Evolutionary conservation across 1,284 basidiomycete species (phyloP).

Genomic region (Stygiomarasmius scandens): DNA sequence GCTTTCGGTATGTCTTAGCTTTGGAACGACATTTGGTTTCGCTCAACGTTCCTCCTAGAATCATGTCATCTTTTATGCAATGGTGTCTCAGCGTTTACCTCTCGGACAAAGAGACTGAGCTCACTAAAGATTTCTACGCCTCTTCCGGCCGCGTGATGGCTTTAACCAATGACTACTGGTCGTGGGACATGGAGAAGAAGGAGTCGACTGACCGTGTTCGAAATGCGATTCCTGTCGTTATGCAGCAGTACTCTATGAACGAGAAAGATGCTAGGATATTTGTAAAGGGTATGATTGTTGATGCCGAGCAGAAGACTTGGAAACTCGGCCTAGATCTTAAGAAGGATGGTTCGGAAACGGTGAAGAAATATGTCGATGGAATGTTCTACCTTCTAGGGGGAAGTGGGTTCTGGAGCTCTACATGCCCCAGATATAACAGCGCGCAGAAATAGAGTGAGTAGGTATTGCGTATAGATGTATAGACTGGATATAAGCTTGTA

Average conservation of each 20-base stretch:
- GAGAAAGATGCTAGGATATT: slow-evolving; percentile 7
- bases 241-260: slow-evolving; percentile 5
- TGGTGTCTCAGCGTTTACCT: slow-evolving; percentile 3
- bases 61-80: background rate
- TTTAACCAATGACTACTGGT: slow-evolving; percentile 8
- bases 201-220: background rate
- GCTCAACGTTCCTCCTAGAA: background rate
- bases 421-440: slow-evolving; percentile 4
- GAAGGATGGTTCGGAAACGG: background rate
- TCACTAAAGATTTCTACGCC: slow-evolving; percentile 4
- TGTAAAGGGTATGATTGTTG: slow-evolving; percentile 1
- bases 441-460: background rate
- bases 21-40: too few species aligned
- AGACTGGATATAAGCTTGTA: too few species aligned
- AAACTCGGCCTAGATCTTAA: slow-evolving; percentile 4
- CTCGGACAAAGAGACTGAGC: slow-evolving; percentile 2
- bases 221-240: slow-evolving; percentile 8
- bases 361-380: slow-evolving; percentile 7
- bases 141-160: slow-evolving; percentile 3
- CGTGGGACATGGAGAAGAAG: slow-evolving; percentile 8
- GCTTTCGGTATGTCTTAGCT: slow-evolving; percentile 1
- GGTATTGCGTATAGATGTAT: too few species aligned
- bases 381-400: background rate
- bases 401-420: slow-evolving; percentile 3
- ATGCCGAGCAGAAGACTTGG: background rate